Evolutionary conservation across 176 grass and related monocot species (phyloP).

Genomic region (Metroxylon sagu): DNA sequence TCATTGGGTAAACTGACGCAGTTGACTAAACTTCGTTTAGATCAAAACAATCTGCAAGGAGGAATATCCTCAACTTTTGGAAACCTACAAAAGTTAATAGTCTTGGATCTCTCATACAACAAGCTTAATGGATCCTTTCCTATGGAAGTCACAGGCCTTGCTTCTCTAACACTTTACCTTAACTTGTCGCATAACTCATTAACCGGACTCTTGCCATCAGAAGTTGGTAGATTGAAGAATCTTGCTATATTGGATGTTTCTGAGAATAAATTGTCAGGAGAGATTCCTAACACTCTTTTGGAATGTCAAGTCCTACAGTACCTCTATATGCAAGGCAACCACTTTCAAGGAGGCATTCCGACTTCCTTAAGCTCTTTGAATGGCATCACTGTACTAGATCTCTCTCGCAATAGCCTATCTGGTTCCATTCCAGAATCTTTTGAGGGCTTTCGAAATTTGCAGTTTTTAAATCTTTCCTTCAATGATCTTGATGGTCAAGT

Average conservation of each 20-base stretch:
- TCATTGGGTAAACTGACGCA: conserved; percentile 38
- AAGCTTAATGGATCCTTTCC: conserved; percentile 17
- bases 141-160: neutral
- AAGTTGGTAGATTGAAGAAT: conserved; percentile 21
- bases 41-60: conserved; percentile 10
- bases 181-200: no score
- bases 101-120: conserved; percentile 7
- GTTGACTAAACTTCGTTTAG: neutral
- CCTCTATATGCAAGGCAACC: no score
- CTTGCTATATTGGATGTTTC: conserved; percentile 8
- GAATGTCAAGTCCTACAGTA: no score
- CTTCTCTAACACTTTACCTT: no score
- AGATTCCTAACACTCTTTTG: neutral
- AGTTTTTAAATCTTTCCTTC: conserved; percentile 13
- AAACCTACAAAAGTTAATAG: conserved; percentile 1
- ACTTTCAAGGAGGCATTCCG: no score
- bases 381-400: no score
- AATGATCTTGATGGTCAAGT: neutral
- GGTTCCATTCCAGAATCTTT: conserved; percentile 13
- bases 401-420: conserved; percentile 16
- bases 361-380: no score
- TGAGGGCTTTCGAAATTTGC: neutral
- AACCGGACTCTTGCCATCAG: neutral
- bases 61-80: conserved; percentile 25
- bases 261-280: conserved; percentile 20